Evolutionary conservation across 768 basidiomycete species (phyloP).

Genomic region (Trametes cinnabarina): DNA sequence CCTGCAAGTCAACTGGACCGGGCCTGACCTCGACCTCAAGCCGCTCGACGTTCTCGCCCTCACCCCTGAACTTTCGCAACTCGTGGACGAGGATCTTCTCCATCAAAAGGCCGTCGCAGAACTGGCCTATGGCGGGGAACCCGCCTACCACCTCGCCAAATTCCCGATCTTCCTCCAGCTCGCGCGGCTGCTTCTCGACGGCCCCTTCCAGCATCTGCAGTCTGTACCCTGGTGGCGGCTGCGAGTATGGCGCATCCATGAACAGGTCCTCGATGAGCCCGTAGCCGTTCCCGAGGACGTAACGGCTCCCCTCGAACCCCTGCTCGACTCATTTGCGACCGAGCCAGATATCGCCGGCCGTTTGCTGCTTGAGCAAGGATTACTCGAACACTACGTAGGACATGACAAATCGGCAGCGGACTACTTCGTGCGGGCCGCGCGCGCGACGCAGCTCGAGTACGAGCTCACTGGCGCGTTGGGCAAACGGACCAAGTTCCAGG

Average conservation of each 20-base stretch:
- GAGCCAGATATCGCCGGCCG: constrained; percentile 68
- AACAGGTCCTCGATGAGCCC: constrained; percentile 82
- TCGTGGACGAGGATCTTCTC: constrained; percentile 46
- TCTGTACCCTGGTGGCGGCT: constrained; percentile 81
- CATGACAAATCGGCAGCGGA: constrained; percentile 79
- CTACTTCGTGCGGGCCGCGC: constrained; percentile 74
- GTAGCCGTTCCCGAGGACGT: constrained; percentile 52
- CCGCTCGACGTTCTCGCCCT: constrained; percentile 39
- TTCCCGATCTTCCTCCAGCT: constrained; percentile 69
- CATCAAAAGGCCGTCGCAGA: constrained; percentile 68
- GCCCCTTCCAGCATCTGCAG: constrained; percentile 46
- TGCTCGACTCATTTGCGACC: constrained; percentile 39
- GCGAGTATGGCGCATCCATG: constrained; percentile 68
- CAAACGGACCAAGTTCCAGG: constrained; percentile 91
- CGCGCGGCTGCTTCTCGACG: constrained; percentile 65
- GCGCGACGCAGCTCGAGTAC: constrained; percentile 76
- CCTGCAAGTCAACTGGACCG: constrained; percentile 95
- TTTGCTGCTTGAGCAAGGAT: constrained; percentile 71
- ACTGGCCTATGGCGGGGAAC: constrained; percentile 86
- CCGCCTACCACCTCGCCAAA: constrained; percentile 87
- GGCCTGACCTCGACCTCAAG: constrained; percentile 72
- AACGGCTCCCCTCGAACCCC: constrained; percentile 40
- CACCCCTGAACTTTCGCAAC: constrained; percentile 28
- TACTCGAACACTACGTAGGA: constrained; percentile 71
- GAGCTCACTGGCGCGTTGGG: constrained; percentile 92